A percentile compares a stretch with the other conserved stretches of the same genome.
phyloP scores from a whole-genome alignment of 2,329 filamentous ascomycete genomes.

The Aspergillus hiratsukae region DNA sequence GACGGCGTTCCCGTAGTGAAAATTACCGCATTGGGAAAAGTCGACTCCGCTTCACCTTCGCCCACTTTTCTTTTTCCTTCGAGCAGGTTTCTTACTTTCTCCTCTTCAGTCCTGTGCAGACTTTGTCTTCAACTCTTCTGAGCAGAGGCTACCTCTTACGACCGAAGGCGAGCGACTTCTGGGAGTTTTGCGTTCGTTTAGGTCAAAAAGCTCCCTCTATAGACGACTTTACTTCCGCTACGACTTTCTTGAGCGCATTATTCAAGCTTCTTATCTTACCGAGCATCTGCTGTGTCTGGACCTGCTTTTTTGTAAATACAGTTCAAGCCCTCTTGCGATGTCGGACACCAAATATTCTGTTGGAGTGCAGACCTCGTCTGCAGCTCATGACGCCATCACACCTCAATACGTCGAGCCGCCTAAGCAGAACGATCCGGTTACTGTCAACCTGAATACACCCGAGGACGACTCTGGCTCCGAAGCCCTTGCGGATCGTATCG shows the following conservation, averaged over 20 bases:
- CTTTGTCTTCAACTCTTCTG: not conserved
- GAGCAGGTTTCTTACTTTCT: constrained; percentile 5
- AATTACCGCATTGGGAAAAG: constrained; percentile 8
- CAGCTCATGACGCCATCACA: constrained; percentile 3
- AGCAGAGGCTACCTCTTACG: constrained; percentile 7
- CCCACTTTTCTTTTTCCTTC: constrained; percentile 11
- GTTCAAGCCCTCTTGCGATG: constrained; percentile 17
- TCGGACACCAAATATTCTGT: constrained; percentile 23
- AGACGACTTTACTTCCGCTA: not conserved
- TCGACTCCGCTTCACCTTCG: constrained; percentile 3
- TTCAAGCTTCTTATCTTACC: not conserved
- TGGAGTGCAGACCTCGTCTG: constrained; percentile 19
- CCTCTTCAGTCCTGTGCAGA: not conserved
- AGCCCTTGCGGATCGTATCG: constrained; percentile 34
- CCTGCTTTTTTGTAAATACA: not conserved
- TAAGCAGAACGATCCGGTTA: constrained; percentile 15
- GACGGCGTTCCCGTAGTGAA: constrained; percentile 2
- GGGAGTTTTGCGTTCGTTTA: constrained; percentile 54
- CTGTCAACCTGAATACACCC: constrained; percentile 10
- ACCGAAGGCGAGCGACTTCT: constrained; percentile 49
- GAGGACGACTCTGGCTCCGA: constrained; percentile 14
- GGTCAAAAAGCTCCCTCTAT: constrained; percentile 45
- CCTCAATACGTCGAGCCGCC: constrained; percentile 8
- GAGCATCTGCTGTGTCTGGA: not conserved
- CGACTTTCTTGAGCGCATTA: not conserved